Evolutionary conservation across 306 rosid genomes (phyloP).

Genomic region (Begonia fuchsioides): DNA sequence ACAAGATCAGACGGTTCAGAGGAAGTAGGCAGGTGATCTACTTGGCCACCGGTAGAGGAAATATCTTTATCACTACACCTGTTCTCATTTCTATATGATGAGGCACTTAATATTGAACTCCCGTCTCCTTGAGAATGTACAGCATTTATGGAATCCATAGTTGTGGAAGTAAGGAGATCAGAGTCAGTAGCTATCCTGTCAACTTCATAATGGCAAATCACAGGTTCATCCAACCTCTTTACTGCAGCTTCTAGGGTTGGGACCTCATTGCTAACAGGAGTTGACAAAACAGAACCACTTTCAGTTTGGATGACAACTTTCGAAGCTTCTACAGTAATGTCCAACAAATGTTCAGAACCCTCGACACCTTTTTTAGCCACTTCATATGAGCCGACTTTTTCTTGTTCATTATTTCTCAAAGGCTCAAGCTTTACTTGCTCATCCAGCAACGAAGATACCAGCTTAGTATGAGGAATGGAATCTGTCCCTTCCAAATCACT

Average conservation of each 20-base stretch:
- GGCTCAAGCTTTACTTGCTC: too few species aligned
- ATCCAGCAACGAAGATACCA: too few species aligned
- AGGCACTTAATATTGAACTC: constrained; percentile 7
- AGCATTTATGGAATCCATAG: constrained; percentile 15
- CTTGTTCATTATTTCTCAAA: too few species aligned
- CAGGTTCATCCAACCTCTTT: constrained; percentile 20
- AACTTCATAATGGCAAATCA: constrained; percentile 20
- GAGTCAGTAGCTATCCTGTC: constrained; percentile 12
- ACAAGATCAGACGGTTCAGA: constrained; percentile 12
- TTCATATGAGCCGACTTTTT: too few species aligned
- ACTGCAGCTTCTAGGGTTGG: constrained; percentile 16
- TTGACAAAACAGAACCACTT: constrained; percentile 12
- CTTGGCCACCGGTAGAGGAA: constrained; percentile 13
- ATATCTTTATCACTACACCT: constrained; percentile 15
- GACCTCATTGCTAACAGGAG: constrained; percentile 12
- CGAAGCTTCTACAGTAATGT: constrained; percentile 7
- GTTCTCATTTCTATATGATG: constrained; percentile 20
- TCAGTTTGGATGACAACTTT: constrained; percentile 17
- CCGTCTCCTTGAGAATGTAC: constrained; percentile 8
- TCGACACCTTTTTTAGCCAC: constrained; percentile 11
- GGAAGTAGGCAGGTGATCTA: constrained; percentile 23
- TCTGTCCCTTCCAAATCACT: constrained; percentile 10
- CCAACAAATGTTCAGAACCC: constrained; percentile 13
- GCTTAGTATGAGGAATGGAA: too few species aligned
- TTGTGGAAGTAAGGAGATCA: constrained; percentile 10